Conservation (phyloP, 371 early-diverging fungal genomes). For the Dichotomocladium elegans region DNA sequence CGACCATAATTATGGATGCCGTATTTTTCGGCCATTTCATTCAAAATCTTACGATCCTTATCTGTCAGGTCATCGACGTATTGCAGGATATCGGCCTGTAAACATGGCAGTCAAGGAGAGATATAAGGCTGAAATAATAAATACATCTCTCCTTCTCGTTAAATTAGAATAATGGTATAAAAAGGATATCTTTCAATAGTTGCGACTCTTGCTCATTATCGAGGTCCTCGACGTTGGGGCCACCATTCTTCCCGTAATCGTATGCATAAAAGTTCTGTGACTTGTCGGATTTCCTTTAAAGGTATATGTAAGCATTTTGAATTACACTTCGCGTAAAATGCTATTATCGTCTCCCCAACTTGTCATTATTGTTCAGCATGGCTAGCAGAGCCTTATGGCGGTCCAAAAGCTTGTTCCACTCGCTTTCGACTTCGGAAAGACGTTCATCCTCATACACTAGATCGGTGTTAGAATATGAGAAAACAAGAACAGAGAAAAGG, state of each 20-base stretch:
- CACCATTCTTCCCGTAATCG: slow-evolving; percentile 38
- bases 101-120: slow-evolving; percentile 17
- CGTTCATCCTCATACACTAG: slow-evolving; percentile 41
- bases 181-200: slow-evolving; percentile 40
- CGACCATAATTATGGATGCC: slow-evolving; percentile 41
- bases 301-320: background rate
- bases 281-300: slow-evolving; percentile 8
- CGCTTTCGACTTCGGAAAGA: slow-evolving; percentile 43
- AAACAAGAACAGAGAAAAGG: no score
- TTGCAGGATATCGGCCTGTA: slow-evolving; percentile 42
- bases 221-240: slow-evolving; percentile 8
- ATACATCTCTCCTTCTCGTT: background rate
- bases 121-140: background rate
- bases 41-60: slow-evolving; percentile 31
- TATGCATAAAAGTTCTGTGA: slow-evolving; percentile 19
- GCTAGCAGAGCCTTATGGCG: slow-evolving; percentile 50
- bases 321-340: no score
- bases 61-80: slow-evolving; percentile 46
- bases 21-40: slow-evolving; percentile 43
- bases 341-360: background rate
- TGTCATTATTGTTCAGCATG: slow-evolving; percentile 17
- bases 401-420: slow-evolving; percentile 51
- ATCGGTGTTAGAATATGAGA: no score
- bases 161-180: background rate
- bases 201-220: slow-evolving; percentile 29